Conservation (phyloP, 192 early-diverging fungal genomes). For the Rhizoclosmatium sp. region DNA sequence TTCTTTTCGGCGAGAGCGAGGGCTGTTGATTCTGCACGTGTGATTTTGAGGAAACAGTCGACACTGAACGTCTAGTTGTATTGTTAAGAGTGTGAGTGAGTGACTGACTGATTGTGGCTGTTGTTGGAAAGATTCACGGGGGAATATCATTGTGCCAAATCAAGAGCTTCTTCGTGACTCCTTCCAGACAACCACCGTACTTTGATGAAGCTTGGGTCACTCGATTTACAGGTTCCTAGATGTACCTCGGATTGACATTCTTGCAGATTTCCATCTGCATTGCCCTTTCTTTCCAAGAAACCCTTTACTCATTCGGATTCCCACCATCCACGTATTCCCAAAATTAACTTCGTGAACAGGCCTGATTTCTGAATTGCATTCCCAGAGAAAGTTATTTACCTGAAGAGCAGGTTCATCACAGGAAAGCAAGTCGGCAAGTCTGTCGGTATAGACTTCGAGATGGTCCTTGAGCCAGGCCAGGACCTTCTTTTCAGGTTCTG, state of each 20-base stretch:
- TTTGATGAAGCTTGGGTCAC: no score
- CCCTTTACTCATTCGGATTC: no score
- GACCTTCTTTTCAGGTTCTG: conserved; percentile 65
- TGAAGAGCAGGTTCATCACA: conserved; percentile 77
- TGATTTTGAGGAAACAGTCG: conserved; percentile 73
- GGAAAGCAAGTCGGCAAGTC: conserved; percentile 59
- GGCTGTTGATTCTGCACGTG: conserved; percentile 70
- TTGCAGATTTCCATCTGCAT: no score
- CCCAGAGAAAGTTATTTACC: conserved; percentile 31
- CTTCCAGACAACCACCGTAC: no score
- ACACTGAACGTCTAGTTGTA: conserved; percentile 65
- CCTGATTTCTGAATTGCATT: not conserved
- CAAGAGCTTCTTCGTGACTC: no score
- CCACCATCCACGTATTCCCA: not conserved
- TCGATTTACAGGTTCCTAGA: no score
- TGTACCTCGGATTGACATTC: no score
- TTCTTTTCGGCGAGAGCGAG: conserved; percentile 18
- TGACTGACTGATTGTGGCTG: not conserved
- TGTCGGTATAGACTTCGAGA: conserved; percentile 71
- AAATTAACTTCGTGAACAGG: not conserved
- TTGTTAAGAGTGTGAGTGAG: not conserved
- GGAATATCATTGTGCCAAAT: no score
- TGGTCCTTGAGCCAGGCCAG: conserved; percentile 80
- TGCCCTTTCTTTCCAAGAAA: no score
- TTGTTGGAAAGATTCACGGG: no score